Conservation (phyloP, 805 yeast species). For the Groenewaldozyma salmanticensis region DNA sequence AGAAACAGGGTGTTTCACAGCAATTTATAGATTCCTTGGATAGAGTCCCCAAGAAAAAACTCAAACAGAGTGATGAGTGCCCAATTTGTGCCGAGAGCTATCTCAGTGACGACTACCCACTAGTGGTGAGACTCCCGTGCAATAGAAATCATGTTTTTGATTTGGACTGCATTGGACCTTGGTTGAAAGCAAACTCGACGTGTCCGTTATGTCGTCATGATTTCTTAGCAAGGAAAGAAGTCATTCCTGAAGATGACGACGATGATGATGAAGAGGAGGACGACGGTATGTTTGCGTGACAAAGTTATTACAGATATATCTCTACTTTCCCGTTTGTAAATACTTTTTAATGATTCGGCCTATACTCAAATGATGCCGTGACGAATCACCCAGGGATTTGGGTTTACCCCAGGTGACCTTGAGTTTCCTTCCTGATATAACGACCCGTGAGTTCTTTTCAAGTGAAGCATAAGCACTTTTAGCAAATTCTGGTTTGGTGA, state of each 20-base stretch:
- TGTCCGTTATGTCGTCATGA: slow-evolving; percentile 85
- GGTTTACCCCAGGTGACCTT: slow-evolving; percentile 25
- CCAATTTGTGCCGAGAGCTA: slow-evolving; percentile 76
- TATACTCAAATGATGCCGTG: slow-evolving; percentile 16
- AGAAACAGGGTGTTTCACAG: slow-evolving; percentile 39
- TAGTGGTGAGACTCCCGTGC: slow-evolving; percentile 71
- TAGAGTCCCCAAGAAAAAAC: slow-evolving; percentile 43
- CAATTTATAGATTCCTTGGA: slow-evolving; percentile 69
- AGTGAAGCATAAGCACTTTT: slow-evolving; percentile 29
- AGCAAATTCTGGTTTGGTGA: slow-evolving; percentile 40
- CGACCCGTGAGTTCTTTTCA: slow-evolving; percentile 15
- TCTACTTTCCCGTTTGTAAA: slow-evolving; percentile 3
- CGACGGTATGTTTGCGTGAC: background rate
- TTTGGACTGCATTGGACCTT: slow-evolving; percentile 81
- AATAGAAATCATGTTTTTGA: slow-evolving; percentile 63
- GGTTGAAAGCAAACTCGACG: slow-evolving; percentile 52
- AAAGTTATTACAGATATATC: too few species aligned
- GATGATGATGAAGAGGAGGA: slow-evolving; percentile 51
- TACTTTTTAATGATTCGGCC: slow-evolving; percentile 17
- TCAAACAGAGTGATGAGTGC: slow-evolving; percentile 48
- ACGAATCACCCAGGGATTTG: slow-evolving; percentile 17
- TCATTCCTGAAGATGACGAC: slow-evolving; percentile 28
- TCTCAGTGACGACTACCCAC: slow-evolving; percentile 63
- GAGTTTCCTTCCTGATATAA: slow-evolving; percentile 23
- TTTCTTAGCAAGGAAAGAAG: slow-evolving; percentile 42